These are phyloP conservation scores for Lipomyces sp. DNA, from an alignment of 805 yeast species.

Conservation along the genomic window DNA sequence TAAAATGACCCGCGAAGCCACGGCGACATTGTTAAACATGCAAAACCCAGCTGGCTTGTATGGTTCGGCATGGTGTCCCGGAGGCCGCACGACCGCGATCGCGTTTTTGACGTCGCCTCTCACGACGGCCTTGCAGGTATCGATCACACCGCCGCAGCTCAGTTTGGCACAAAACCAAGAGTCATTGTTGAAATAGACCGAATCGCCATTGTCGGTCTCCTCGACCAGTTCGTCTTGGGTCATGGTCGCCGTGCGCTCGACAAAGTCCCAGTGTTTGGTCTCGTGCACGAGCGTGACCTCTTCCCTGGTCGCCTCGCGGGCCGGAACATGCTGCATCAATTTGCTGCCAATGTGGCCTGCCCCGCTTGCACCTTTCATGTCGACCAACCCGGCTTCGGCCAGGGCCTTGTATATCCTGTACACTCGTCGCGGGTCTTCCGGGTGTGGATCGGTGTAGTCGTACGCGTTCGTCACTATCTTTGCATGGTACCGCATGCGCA, in stretches of 20 bases:
- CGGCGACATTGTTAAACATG: slow-evolving; percentile 93
- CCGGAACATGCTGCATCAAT: slow-evolving; percentile 85
- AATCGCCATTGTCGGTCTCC: slow-evolving; percentile 90
- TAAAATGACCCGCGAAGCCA: slow-evolving; percentile 86
- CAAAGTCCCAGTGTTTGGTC: slow-evolving; percentile 72
- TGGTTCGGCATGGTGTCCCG: slow-evolving; percentile 99
- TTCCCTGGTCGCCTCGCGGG: slow-evolving; percentile 83
- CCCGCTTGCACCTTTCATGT: slow-evolving; percentile 75
- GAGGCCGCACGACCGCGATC: slow-evolving; percentile 94
- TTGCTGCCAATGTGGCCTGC: slow-evolving; percentile 74
- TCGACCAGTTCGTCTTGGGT: slow-evolving; percentile 72
- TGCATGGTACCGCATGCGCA: slow-evolving; percentile 96
- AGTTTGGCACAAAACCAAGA: slow-evolving; percentile 83
- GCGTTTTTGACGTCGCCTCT: slow-evolving; percentile 92
- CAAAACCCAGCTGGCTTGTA: slow-evolving; percentile 97
- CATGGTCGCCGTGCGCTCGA: slow-evolving; percentile 79
- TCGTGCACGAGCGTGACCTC: slow-evolving; percentile 89
- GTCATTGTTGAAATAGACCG: slow-evolving; percentile 93
- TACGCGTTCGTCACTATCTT: slow-evolving; percentile 88
- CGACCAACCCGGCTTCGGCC: slow-evolving; percentile 90
- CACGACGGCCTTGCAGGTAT: slow-evolving; percentile 92
- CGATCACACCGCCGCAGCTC: slow-evolving; percentile 96
- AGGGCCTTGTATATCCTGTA: slow-evolving; percentile 90
- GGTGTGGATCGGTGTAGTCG: slow-evolving; percentile 97
- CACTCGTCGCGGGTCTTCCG: slow-evolving; percentile 97